A percentile compares a stretch with the other conserved stretches of the same genome.
phyloP scores from a whole-genome alignment of 805 yeast species.

The Alloascoidea hylecoeti region DNA sequence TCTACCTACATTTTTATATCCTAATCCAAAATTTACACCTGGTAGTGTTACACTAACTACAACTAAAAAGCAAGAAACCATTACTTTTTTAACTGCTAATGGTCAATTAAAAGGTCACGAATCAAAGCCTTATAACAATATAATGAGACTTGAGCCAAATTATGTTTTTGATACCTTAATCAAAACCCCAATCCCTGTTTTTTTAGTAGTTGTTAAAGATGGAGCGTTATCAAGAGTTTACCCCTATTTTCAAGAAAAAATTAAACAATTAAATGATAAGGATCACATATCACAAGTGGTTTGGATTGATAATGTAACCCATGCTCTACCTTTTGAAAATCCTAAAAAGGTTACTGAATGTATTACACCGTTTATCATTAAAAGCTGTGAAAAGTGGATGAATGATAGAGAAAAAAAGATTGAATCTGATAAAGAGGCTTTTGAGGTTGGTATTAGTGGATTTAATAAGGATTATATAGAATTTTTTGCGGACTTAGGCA shows the following conservation, averaged over 20 bases:
- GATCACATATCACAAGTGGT: not conserved
- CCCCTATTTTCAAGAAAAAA: too few species aligned
- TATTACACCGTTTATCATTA: too few species aligned
- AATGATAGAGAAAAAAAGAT: too few species aligned
- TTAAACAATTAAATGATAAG: not conserved
- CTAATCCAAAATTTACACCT: too few species aligned
- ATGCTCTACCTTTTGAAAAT: not conserved
- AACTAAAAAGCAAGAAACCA: not conserved
- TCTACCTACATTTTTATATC: not conserved
- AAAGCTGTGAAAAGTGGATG: too few species aligned
- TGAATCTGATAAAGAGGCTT: too few species aligned
- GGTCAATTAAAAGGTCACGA: not conserved
- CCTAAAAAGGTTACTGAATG: too few species aligned
- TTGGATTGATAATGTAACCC: not conserved
- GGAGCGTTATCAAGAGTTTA: not conserved
- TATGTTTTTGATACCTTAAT: not conserved
- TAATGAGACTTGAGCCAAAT: not conserved
- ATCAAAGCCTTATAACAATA: too few species aligned
- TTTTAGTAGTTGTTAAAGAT: not conserved
- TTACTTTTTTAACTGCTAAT: not conserved
- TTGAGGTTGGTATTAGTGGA: too few species aligned
- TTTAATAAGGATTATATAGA: too few species aligned
- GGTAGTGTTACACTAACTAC: constrained; percentile 1
- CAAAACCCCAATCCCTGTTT: not conserved
- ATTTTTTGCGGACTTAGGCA: too few species aligned